Conservation (phyloP, 768 basidiomycete genomes). For the Lactarius pseudohatsudake region DNA sequence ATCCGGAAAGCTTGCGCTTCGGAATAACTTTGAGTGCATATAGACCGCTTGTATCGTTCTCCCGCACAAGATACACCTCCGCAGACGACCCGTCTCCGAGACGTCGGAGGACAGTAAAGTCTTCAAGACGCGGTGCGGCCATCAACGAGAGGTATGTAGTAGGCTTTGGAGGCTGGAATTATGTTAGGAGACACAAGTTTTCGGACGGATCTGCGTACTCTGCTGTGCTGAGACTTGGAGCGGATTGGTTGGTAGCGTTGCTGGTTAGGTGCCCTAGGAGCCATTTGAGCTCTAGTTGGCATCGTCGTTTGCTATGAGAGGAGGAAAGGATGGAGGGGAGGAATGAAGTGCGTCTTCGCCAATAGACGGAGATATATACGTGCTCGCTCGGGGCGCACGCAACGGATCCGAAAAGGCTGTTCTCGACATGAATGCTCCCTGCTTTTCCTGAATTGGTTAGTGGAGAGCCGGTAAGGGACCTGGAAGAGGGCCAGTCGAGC, state of each 20-base stretch:
- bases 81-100: conserved; percentile 25
- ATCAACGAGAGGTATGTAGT: conserved; percentile 18
- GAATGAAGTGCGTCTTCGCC: neutral
- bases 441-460: conserved; percentile 11
- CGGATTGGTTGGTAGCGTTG: neutral
- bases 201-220: neutral
- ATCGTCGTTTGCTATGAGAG: neutral
- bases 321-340: neutral
- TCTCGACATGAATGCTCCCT: conserved; percentile 3
- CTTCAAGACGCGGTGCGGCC: conserved; percentile 14
- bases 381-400: neutral
- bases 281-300: conserved; percentile 5
- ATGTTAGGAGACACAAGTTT: neutral
- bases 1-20: conserved; percentile 13
- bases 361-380: conserved; percentile 10
- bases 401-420: conserved; percentile 17
- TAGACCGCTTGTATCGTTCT: conserved; percentile 18
- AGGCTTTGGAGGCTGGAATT: conserved; percentile 12
- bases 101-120: conserved; percentile 18
- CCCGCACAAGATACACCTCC: conserved; percentile 18
- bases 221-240: neutral
- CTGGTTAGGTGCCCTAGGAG: neutral
- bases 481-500: neutral
- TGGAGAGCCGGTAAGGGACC: neutral
- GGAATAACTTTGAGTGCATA: conserved; percentile 26